phyloP scores from a whole-genome alignment of 495 filamentous ascomycete genomes.

The Hypoxylon fragiforme region DNA sequence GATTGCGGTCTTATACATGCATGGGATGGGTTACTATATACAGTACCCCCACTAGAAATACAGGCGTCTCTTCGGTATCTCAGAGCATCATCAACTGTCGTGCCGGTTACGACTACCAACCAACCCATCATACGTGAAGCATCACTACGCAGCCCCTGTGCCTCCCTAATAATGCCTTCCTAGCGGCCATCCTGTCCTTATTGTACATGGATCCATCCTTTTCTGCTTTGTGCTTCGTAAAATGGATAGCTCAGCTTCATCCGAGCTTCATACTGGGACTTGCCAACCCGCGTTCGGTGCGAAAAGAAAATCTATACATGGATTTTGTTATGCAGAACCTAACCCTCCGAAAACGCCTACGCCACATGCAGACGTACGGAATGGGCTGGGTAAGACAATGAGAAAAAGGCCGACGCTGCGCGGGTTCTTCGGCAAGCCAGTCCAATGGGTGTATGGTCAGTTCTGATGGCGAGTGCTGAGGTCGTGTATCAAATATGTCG shows the following conservation, averaged over 20 bases:
- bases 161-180: slow-evolving; percentile 33
- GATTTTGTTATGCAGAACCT: slow-evolving; percentile 24
- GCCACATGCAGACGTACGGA: slow-evolving; percentile 17
- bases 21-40: slow-evolving; percentile 35
- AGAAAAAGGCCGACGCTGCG: slow-evolving; percentile 16
- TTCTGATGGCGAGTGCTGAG: slow-evolving; percentile 3
- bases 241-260: slow-evolving; percentile 9
- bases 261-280: slow-evolving; percentile 13
- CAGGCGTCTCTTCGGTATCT: slow-evolving; percentile 25
- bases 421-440: slow-evolving; percentile 12
- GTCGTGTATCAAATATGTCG: slow-evolving; percentile 19
- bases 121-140: slow-evolving; percentile 19
- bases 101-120: slow-evolving; percentile 15
- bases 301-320: slow-evolving; percentile 36
- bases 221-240: slow-evolving; percentile 17
- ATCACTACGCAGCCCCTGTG: slow-evolving; percentile 29
- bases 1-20: slow-evolving; percentile 31
- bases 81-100: slow-evolving; percentile 22
- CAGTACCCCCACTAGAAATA: slow-evolving; percentile 35
- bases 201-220: slow-evolving; percentile 32
- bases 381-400: slow-evolving; percentile 31
- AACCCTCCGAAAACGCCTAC: slow-evolving; percentile 11
- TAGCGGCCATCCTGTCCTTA: slow-evolving; percentile 33
- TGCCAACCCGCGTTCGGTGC: slow-evolving; percentile 8
- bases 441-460: slow-evolving; percentile 3